phyloP scores from a whole-genome alignment of 192 early-diverging fungal species.

The Anaeromyces robustus region DNA sequence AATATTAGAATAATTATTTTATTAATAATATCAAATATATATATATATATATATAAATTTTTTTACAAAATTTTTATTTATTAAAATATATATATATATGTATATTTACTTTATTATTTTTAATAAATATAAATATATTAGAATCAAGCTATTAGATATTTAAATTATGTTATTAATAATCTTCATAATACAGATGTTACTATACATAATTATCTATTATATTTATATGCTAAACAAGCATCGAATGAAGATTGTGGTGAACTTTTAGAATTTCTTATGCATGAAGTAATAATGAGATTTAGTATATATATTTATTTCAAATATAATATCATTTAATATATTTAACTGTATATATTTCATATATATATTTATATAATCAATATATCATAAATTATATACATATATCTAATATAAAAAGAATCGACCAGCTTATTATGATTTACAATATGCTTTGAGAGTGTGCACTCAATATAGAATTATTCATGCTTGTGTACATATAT shows the following conservation, averaged over 20 bases:
- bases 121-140: constrained; percentile 1
- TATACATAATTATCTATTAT: constrained; percentile 87
- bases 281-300: constrained; percentile 29
- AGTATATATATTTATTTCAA: too few relatives aligned
- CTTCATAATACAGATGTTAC: constrained; percentile 68
- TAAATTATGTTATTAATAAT: constrained; percentile 64
- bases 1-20: too few relatives aligned
- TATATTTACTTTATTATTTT: background rate
- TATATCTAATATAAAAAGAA: background rate
- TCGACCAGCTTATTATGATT: constrained; percentile 51
- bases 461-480: constrained; percentile 68
- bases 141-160: constrained; percentile 80
- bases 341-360: too few relatives aligned
- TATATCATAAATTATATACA: too few relatives aligned
- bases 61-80: background rate
- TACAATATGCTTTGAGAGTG: constrained; percentile 80
- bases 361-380: too few relatives aligned
- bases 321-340: too few relatives aligned
- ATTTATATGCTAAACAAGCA: constrained; percentile 51
- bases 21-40: too few relatives aligned
- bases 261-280: constrained; percentile 60
- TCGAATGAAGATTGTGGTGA: constrained; percentile 28
- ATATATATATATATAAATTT: too few relatives aligned
- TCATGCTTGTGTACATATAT: constrained; percentile 79
- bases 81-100: constrained; percentile 4